Conservation (phyloP, 768 basidiomycete species). For the Phallus indusiatus region DNA sequence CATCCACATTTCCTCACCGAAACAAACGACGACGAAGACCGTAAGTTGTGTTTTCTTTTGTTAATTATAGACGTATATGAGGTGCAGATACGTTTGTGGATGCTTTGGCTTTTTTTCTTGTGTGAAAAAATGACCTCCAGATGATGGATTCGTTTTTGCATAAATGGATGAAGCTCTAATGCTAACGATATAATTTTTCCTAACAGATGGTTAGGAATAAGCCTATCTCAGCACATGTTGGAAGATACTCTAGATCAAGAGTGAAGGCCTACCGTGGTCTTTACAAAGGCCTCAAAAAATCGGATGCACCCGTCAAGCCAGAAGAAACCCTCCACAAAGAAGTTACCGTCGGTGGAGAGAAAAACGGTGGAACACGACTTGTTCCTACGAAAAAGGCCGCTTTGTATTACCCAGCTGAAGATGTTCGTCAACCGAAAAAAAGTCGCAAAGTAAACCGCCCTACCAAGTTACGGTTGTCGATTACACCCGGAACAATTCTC, state of each 20-base stretch:
- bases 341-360: constrained; percentile 79
- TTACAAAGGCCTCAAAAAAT: constrained; percentile 78
- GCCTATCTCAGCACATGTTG: constrained; percentile 74
- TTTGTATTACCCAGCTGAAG: constrained; percentile 92
- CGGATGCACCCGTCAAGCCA: constrained; percentile 51
- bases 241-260: constrained; percentile 75
- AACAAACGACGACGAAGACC: constrained; percentile 1
- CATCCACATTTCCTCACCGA: constrained; percentile 6
- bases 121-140: neutral
- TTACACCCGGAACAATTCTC: constrained; percentile 89
- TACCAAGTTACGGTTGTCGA: constrained; percentile 70
- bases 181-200: constrained; percentile 1
- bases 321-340: constrained; percentile 57
- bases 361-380: constrained; percentile 83
- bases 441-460: constrained; percentile 80
- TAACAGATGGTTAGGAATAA: constrained; percentile 78
- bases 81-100: neutral
- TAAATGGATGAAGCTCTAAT: constrained; percentile 25
- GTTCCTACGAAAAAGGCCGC: constrained; percentile 81
- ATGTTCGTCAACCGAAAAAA: constrained; percentile 85
- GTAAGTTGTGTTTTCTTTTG: constrained; percentile 8
- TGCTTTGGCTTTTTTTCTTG: neutral
- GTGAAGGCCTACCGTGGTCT: constrained; percentile 74
- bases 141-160: constrained; percentile 24
- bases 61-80: neutral